phyloP scores from a whole-genome alignment of 1,284 basidiomycete genomes.

The Retiboletus flavoniger region DNA sequence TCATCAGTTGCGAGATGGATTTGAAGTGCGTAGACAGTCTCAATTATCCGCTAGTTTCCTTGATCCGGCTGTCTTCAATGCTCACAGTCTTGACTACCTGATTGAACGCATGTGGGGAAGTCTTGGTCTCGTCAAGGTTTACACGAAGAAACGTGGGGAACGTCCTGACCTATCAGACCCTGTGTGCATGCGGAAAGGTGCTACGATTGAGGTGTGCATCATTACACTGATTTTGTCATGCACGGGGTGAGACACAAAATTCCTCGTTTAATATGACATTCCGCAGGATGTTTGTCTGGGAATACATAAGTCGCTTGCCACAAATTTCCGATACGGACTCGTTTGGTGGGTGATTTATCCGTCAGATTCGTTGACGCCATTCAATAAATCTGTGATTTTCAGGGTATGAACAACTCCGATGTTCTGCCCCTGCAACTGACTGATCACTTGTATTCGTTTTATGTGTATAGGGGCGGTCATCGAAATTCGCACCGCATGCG shows the following conservation, averaged over 20 bases:
- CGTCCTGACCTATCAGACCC: slow-evolving; percentile 91
- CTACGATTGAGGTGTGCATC: slow-evolving; percentile 78
- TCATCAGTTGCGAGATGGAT: slow-evolving; percentile 92
- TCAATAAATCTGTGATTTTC: neutral
- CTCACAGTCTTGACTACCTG: slow-evolving; percentile 76
- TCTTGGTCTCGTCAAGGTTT: slow-evolving; percentile 84
- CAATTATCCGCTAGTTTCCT: neutral
- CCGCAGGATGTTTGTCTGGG: slow-evolving; percentile 81
- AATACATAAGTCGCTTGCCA: slow-evolving; percentile 85
- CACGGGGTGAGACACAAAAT: neutral
- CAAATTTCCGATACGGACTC: slow-evolving; percentile 90
- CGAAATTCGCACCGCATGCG: slow-evolving; percentile 88
- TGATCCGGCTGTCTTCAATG: neutral
- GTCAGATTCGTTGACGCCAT: neutral
- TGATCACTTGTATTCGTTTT: neutral
- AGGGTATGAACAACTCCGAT: slow-evolving; percentile 22
- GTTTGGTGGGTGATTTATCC: slow-evolving; percentile 64
- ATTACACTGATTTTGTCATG: neutral
- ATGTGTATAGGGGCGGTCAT: slow-evolving; percentile 72
- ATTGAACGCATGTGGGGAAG: slow-evolving; percentile 91
- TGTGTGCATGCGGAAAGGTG: slow-evolving; percentile 89
- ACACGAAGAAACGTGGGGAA: slow-evolving; percentile 95
- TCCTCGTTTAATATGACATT: neutral
- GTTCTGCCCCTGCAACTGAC: slow-evolving; percentile 23
- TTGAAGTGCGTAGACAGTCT: slow-evolving; percentile 59